A percentile compares a stretch with the other conserved stretches of the same genome.
Conservation (phyloP, 139 green algal species). For the Yamagishiella unicocca region DNA sequence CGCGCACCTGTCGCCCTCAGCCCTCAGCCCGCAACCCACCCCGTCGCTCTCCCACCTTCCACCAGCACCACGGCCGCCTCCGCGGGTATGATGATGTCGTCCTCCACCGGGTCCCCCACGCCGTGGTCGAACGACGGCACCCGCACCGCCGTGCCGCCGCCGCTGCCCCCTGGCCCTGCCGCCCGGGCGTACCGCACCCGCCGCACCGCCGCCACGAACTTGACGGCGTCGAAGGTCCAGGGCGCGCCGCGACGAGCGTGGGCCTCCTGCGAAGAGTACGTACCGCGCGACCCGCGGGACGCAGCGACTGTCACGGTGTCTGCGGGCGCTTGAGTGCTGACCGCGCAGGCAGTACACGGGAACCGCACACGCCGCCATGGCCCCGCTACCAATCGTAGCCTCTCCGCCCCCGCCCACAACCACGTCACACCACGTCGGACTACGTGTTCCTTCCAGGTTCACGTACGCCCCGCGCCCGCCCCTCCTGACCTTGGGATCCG, state of each 20-base stretch:
- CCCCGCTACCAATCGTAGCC: too few species aligned
- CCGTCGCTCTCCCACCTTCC: background rate
- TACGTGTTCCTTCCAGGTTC: too few species aligned
- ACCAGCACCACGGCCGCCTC: slow-evolving; percentile 41
- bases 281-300: too few species aligned
- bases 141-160: slow-evolving; percentile 33
- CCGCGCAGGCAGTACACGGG: too few species aligned
- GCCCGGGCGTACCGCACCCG: slow-evolving; percentile 27
- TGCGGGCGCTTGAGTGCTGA: too few species aligned
- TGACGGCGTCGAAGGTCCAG: slow-evolving; percentile 88
- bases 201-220: slow-evolving; percentile 76
- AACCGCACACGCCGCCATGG: too few species aligned
- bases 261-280: slow-evolving; percentile 57
- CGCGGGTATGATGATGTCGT: slow-evolving; percentile 49
- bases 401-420: too few species aligned
- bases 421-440: too few species aligned
- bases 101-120: slow-evolving; percentile 54
- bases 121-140: slow-evolving; percentile 92
- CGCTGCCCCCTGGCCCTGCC: too few species aligned
- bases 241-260: slow-evolving; percentile 77
- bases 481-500: slow-evolving; percentile 66
- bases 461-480: too few species aligned
- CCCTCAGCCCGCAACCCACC: background rate
- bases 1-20: background rate
- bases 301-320: too few species aligned